These are phyloP conservation scores for Penicillium sp. DNA, from an alignment of 2,329 filamentous ascomycete species.

Conservation along the genomic window DNA sequence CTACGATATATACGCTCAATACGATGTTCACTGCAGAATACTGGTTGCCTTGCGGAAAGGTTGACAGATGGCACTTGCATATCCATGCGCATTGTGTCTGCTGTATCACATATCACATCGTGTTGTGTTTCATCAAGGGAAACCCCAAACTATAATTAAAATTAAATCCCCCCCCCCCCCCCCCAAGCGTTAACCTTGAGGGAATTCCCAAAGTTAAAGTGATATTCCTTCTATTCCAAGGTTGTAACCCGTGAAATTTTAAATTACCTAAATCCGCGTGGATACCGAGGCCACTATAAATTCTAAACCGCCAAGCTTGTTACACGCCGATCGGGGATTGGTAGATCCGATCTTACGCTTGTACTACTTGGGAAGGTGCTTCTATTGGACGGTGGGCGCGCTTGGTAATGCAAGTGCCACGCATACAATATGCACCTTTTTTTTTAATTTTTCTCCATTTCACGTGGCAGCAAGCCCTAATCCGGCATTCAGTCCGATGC, in stretches of 20 bases:
- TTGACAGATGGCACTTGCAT: conserved; percentile 28
- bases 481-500: conserved; percentile 34
- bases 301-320: conserved; percentile 1
- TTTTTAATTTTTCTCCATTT: not conserved
- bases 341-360: conserved; percentile 12
- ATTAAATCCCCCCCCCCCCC: no score
- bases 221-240: not conserved
- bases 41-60: conserved; percentile 14
- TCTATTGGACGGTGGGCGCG: conserved; percentile 3
- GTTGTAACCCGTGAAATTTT: not conserved
- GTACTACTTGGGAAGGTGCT: conserved; percentile 14
- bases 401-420: not conserved
- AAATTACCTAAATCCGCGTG: not conserved
- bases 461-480: conserved; percentile 16
- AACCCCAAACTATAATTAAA: conserved; percentile 9
- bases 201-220: not conserved
- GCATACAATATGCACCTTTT: not conserved
- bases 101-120: conserved; percentile 14
- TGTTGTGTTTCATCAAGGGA: conserved; percentile 1
- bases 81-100: conserved; percentile 8
- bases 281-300: not conserved
- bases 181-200: not conserved
- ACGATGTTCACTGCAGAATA: not conserved
- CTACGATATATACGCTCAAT: not conserved
- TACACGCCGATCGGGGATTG: conserved; percentile 9